Percentiles rank a stretch among this genome's conserved stretches.
phyloP scores from a whole-genome alignment of 768 basidiomycete genomes.

The Kwoniella dejecticola region DNA sequence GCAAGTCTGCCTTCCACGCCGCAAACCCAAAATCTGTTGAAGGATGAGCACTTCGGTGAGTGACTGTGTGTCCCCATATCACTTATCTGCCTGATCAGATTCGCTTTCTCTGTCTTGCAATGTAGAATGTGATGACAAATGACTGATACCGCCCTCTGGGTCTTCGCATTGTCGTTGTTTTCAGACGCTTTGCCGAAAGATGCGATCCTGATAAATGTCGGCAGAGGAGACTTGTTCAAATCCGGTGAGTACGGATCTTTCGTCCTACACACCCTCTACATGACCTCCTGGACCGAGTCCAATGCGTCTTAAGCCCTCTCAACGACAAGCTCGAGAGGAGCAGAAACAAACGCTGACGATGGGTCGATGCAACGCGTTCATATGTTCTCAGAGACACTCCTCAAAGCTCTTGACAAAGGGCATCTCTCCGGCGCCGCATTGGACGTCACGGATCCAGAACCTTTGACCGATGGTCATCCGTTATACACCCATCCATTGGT shows the following conservation, averaged over 20 bases:
- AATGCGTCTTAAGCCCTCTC: too few species aligned
- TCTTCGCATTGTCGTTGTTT: not conserved
- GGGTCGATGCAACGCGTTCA: too few species aligned
- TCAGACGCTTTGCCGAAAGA: constrained; percentile 43
- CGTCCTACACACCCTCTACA: not conserved
- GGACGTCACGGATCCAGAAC: constrained; percentile 58
- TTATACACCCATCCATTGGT: constrained; percentile 53
- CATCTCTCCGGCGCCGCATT: constrained; percentile 44
- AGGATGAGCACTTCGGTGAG: constrained; percentile 46
- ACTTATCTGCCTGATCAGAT: not conserved
- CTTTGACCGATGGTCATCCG: constrained; percentile 52
- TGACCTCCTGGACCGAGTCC: not conserved
- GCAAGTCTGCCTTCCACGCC: constrained; percentile 52
- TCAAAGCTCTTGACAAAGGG: constrained; percentile 28
- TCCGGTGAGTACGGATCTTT: constrained; percentile 40
- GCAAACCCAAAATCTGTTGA: constrained; percentile 41
- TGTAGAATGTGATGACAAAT: too few species aligned
- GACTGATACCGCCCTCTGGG: not conserved
- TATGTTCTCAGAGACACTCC: constrained; percentile 39
- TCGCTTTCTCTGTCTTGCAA: too few species aligned
- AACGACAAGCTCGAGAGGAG: too few species aligned
- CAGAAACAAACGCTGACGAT: too few species aligned
- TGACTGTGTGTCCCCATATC: too few species aligned
- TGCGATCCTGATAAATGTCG: constrained; percentile 56
- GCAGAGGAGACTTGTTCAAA: constrained; percentile 54